Percentiles rank a stretch among this genome's conserved stretches.
Evolutionary conservation across 176 grass and related monocot genomes (phyloP).

Genomic region (Cymbopogon citratus): DNA sequence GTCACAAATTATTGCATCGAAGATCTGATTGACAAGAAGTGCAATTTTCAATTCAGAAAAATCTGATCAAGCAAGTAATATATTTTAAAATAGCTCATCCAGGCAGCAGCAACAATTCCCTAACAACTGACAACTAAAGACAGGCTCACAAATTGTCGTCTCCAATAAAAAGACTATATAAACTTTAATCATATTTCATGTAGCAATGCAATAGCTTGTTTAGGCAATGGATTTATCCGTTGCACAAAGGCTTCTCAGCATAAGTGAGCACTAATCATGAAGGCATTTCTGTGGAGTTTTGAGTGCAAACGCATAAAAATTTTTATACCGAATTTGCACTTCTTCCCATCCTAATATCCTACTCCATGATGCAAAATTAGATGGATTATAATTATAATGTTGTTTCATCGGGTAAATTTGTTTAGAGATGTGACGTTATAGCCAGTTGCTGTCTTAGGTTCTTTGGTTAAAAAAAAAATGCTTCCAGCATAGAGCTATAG

Average conservation of each 20-base stretch:
- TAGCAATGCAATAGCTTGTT: background rate
- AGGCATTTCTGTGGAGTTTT: background rate
- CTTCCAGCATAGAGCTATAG: no score
- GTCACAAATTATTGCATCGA: slow-evolving; percentile 88
- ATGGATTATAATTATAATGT: no score
- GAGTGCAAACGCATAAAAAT: background rate
- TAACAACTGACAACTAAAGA: no score
- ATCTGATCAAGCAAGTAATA: background rate
- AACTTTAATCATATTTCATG: background rate
- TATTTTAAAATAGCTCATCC: background rate
- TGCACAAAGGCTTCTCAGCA: background rate
- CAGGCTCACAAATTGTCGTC: background rate
- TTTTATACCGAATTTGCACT: background rate
- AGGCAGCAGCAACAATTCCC: background rate
- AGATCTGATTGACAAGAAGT: slow-evolving; percentile 49
- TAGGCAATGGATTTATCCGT: background rate
- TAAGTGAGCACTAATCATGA: background rate
- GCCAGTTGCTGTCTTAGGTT: no score
- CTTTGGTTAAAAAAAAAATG: no score
- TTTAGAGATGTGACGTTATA: no score
- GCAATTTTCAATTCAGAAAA: background rate
- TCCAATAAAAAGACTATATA: background rate
- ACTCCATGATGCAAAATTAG: background rate
- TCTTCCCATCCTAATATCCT: background rate
- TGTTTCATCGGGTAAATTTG: no score